These are phyloP conservation scores for Suillus tomentosus DNA, from an alignment of 768 basidiomycete species.

Conservation along the genomic window DNA sequence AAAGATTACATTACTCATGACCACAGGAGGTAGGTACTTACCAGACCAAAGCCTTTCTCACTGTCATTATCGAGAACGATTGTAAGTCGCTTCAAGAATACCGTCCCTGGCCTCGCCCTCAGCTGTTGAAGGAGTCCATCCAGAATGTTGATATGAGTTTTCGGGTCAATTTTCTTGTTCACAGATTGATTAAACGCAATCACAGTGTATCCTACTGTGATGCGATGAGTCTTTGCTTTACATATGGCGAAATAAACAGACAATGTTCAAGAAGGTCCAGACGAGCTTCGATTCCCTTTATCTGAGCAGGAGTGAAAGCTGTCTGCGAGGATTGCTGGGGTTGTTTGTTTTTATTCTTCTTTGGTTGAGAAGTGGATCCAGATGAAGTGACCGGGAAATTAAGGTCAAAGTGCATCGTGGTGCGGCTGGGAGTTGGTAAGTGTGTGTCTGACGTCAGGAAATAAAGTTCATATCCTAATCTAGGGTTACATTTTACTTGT, in stretches of 20 bases:
- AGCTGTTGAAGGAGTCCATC: conserved; percentile 60
- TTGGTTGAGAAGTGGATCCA: conserved; percentile 20
- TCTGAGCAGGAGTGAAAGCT: conserved; percentile 55
- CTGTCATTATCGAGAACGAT: conserved; percentile 81
- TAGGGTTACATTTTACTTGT: background rate
- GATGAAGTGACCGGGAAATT: conserved; percentile 52
- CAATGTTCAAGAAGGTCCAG: conserved; percentile 74
- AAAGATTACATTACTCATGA: background rate
- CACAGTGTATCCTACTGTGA: conserved; percentile 83
- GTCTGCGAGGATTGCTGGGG: conserved; percentile 37
- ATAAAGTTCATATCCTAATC: background rate
- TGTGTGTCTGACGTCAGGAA: background rate
- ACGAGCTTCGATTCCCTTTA: conserved; percentile 58
- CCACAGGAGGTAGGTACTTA: conserved; percentile 34
- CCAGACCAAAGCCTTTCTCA: conserved; percentile 84
- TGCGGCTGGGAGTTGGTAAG: background rate
- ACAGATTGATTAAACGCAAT: conserved; percentile 77
- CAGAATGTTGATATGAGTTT: conserved; percentile 66
- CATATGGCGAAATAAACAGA: conserved; percentile 37
- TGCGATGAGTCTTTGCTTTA: conserved; percentile 10
- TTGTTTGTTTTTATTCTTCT: conserved; percentile 32
- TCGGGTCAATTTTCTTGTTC: conserved; percentile 70
- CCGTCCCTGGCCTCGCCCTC: conserved; percentile 56
- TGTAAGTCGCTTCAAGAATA: conserved; percentile 77
- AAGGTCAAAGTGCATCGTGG: conserved; percentile 65